Evolutionary conservation across 768 basidiomycete species (phyloP).

Genomic region (Mycena vitilis): DNA sequence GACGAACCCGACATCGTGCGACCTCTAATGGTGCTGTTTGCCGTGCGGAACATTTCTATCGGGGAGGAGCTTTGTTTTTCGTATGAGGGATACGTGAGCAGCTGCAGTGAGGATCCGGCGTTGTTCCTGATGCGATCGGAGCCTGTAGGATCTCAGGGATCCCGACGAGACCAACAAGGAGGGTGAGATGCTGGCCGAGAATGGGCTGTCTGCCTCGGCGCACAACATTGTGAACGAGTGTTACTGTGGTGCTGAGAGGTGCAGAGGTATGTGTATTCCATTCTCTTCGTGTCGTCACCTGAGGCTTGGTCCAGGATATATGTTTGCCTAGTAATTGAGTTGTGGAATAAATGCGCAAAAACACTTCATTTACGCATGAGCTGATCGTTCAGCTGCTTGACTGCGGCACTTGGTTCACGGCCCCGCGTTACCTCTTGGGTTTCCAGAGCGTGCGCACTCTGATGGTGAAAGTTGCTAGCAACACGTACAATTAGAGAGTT

Average conservation of each 20-base stretch:
- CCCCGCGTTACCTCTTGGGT: too few species aligned
- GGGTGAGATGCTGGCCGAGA: too few species aligned
- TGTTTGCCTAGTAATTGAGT: conserved; percentile 27
- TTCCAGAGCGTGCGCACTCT: too few species aligned
- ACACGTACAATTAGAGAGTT: too few species aligned
- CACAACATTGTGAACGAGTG: conserved; percentile 20
- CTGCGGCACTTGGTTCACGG: too few species aligned
- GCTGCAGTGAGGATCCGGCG: background rate
- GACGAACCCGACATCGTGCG: conserved; percentile 80
- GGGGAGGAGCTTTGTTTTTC: conserved; percentile 84
- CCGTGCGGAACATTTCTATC: conserved; percentile 68
- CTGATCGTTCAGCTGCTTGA: too few species aligned
- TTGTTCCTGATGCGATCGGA: background rate
- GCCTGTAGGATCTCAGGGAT: conserved; percentile 14
- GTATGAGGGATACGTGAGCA: conserved; percentile 62
- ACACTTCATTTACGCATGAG: too few species aligned
- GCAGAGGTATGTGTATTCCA: conserved; percentile 5
- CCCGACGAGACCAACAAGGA: too few species aligned
- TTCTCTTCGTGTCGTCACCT: background rate
- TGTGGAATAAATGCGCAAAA: too few species aligned
- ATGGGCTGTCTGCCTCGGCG: too few species aligned
- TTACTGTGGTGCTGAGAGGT: conserved; percentile 9
- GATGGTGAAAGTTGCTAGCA: too few species aligned
- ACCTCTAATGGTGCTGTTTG: conserved; percentile 76
- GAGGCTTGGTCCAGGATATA: conserved; percentile 14